Evolutionary conservation across 257 asterid genomes (phyloP), one percentile per base, ranked within the genome.

Genomic region (Thymus mandschuricus): DNA sequence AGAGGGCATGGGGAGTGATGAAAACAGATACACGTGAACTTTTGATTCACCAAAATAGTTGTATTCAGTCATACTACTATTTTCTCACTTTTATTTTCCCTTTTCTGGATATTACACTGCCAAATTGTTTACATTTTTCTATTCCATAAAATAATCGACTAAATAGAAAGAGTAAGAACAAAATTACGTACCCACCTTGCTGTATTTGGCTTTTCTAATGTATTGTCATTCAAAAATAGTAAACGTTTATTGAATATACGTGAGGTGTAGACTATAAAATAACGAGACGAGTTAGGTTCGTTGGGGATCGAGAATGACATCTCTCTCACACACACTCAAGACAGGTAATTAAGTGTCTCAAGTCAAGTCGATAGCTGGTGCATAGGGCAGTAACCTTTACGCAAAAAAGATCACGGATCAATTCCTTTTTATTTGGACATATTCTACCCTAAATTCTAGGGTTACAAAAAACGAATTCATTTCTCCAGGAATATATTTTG

Each of bases 1-100:
- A 64, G 38, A 11, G 12, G 43, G 12, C 49, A 60, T 35, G 8
- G 49, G 33, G 12, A 38, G 31, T n/a, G 49, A 7, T n/a, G 49
- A 27, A 64, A 27, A 63, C 1, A 13, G 43, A 44, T 44, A 33
- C 71, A 66, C 48, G 60, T 66, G 71, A 66, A 41, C n/a, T 40
- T n/a, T 64, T 64, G 69, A 44, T 63, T 9, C 68, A 55, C 63
- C 13, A 10, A 68, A 68, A 10, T 21, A 1, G 54, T 11, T 21
- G 21, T 21, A 0, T 5, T 7, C 73, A 54, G 9, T 68, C 43
- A 44, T 54, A 40, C 35, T 54, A 40, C 35, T 68, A 40, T 68
- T 54, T 9, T 13, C 7, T 44, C 55, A 54, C 64, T 28, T 54
- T 8, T 10, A 44, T 4, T 50, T 49, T 49, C 60, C 46, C 46